A percentile compares a stretch with the other conserved stretches of the same genome.
Conservation (phyloP, 2,329 filamentous ascomycete species). For the Botrytis paeoniae region DNA sequence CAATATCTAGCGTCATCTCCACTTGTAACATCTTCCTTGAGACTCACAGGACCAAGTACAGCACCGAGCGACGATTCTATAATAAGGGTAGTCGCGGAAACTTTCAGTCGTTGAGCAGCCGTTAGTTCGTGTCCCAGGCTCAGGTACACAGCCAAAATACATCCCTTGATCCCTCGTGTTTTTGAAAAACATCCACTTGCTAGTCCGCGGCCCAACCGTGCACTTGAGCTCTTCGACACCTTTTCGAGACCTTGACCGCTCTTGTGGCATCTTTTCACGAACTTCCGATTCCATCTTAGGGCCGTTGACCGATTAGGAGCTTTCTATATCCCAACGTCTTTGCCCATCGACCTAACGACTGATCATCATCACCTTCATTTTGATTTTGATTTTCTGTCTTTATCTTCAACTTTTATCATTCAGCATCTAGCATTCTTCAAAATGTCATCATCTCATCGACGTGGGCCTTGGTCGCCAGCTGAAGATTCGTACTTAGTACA, state of each 20-base stretch:
- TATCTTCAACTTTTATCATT: not conserved
- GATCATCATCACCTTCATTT: constrained; percentile 7
- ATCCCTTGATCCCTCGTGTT: constrained; percentile 8
- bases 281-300: not conserved
- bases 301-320: constrained; percentile 5
- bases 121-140: constrained; percentile 16
- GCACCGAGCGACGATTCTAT: constrained; percentile 16
- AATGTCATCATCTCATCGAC: constrained; percentile 51
- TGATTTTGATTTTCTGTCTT: constrained; percentile 10
- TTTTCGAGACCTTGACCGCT: constrained; percentile 15
- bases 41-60: constrained; percentile 14
- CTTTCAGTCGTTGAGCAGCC: constrained; percentile 21
- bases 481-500: constrained; percentile 71
- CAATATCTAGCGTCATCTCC: constrained; percentile 12
- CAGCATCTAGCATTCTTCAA: not conserved
- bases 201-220: constrained; percentile 18
- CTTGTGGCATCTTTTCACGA: constrained; percentile 14
- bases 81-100: constrained; percentile 15
- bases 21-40: constrained; percentile 20
- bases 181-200: not conserved
- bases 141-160: not conserved
- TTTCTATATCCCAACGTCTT: constrained; percentile 19
- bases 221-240: constrained; percentile 15
- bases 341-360: not conserved
- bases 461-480: constrained; percentile 78